phyloP scores from a whole-genome alignment of 129 eudicot species.

The Helianthus tuberosus region DNA sequence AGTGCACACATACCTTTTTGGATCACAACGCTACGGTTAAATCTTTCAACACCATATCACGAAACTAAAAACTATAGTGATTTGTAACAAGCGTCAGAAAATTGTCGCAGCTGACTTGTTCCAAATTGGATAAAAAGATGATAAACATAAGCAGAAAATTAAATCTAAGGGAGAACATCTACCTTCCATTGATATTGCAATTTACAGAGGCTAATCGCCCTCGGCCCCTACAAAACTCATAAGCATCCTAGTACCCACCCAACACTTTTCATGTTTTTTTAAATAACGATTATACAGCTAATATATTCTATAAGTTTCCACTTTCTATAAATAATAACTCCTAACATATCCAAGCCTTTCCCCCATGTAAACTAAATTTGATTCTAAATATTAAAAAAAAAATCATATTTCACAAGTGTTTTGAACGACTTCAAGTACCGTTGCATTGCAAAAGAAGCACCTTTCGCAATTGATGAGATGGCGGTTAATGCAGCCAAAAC shows the following conservation, averaged over 20 bases:
- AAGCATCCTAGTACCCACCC: conserved; percentile 13
- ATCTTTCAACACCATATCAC: neutral
- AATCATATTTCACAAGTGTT: conserved; percentile 32
- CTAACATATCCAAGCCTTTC: neutral
- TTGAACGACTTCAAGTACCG: conserved; percentile 54
- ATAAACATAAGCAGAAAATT: too few relatives aligned
- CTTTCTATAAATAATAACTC: conserved; percentile 22
- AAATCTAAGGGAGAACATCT: too few relatives aligned
- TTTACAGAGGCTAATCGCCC: conserved; percentile 19
- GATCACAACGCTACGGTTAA: neutral
- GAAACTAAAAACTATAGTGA: neutral
- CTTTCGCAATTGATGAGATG: conserved; percentile 92
- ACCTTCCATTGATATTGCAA: neutral
- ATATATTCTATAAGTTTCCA: conserved; percentile 27
- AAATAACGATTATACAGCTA: conserved; percentile 25
- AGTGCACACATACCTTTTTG: too few relatives aligned
- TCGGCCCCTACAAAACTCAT: conserved; percentile 29
- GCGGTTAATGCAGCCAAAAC: conserved; percentile 89
- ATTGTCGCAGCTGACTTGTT: conserved; percentile 10
- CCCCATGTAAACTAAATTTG: conserved; percentile 24
- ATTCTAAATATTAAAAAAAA: conserved; percentile 7
- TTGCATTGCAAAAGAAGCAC: conserved; percentile 96
- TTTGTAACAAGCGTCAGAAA: neutral
- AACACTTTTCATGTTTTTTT: neutral
- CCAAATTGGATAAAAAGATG: neutral